Evolutionary conservation across 2,329 filamentous ascomycete genomes (phyloP).

Genomic region (Stachybotrys elegans): DNA sequence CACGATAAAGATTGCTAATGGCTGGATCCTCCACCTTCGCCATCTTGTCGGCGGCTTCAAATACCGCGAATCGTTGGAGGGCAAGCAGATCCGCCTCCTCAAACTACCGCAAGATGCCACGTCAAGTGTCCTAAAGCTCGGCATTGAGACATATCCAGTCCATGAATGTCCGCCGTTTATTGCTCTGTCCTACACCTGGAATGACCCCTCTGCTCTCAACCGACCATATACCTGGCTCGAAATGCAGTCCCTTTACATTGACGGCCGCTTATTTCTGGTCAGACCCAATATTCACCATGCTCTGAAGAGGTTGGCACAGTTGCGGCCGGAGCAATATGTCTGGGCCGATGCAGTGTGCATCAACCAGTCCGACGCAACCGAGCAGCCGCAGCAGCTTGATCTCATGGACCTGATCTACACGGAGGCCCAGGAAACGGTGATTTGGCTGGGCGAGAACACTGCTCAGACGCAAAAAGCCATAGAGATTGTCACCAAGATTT

Average conservation of each 20-base stretch:
- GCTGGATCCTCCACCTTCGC: too few relatives aligned
- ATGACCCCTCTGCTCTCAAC: background rate
- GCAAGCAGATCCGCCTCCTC: conserved; percentile 12
- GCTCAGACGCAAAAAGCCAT: conserved; percentile 7
- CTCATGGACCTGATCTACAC: conserved; percentile 18
- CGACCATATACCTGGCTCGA: conserved; percentile 4
- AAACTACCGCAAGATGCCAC: background rate
- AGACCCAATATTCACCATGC: conserved; percentile 12
- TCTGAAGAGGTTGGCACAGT: conserved; percentile 7
- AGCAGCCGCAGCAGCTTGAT: conserved; percentile 13
- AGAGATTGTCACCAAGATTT: conserved; percentile 6
- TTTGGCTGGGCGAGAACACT: conserved; percentile 15
- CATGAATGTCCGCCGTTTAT: conserved; percentile 12
- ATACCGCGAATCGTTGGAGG: conserved; percentile 9
- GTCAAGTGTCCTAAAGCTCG: conserved; percentile 7
- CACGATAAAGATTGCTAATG: too few relatives aligned
- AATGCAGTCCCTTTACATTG: conserved; percentile 6
- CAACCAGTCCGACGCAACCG: conserved; percentile 12
- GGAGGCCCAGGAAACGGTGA: conserved; percentile 11
- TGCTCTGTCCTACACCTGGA: conserved; percentile 21
- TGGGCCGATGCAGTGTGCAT: conserved; percentile 21
- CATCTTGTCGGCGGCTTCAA: too few relatives aligned
- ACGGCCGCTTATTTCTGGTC: conserved; percentile 10
- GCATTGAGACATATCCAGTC: conserved; percentile 12
- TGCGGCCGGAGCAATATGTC: conserved; percentile 11